Evolutionary conservation across 2,329 filamentous ascomycete species (phyloP), one percentile per base, ranked within the genome.

Genomic region (Ophiognomonia clavigignenti-juglandacearum): DNA sequence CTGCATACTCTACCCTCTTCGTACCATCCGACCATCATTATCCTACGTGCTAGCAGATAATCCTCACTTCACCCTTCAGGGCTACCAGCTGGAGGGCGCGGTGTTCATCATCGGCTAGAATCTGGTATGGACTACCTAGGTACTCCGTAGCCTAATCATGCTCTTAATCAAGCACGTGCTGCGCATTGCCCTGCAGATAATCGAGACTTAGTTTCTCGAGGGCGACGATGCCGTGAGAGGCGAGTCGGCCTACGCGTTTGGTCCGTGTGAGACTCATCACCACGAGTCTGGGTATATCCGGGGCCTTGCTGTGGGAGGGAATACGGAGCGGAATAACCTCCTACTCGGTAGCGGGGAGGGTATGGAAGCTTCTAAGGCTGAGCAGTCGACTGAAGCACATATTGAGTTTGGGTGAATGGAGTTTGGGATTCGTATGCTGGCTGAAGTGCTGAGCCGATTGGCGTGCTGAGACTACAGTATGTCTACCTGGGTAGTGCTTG

Each of bases 81-180:
- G 72, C 61, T 57, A 72, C 27, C 47, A 49, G 27, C 19, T 49
- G 31, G 47, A 41, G 6, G 47, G 47, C 19, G 41, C 47, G 10
- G 35, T 32, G 24, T 49, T 49, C 26, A n/a, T 49, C 36, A 71
- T 75, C 45, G 73, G 70, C 14, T 73, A 69, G 67, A 74, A 76
- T 50, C 54, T 72, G 14, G 67, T 75, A 43, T 74, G 71, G 71
- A 75, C 72, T n/a, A n/a, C n/a, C n/a, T n/a, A n/a, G n/a, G n/a
- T n/a, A n/a, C n/a, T n/a, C n/a, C n/a, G n/a, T 4, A 66, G 65
- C 18, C 56, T 72, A 27, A 74, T 76, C 49, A 59, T 73, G 60
- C 53, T 67, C 2, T 75, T 75, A 57, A 75, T 76, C 62, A 72
- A 73, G 55, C 70, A 72, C 53, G 70, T 74, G 35, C 58, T 67